Conservation (phyloP, 2,329 filamentous ascomycete genomes). For the Ceratocystis alfenasii region DNA sequence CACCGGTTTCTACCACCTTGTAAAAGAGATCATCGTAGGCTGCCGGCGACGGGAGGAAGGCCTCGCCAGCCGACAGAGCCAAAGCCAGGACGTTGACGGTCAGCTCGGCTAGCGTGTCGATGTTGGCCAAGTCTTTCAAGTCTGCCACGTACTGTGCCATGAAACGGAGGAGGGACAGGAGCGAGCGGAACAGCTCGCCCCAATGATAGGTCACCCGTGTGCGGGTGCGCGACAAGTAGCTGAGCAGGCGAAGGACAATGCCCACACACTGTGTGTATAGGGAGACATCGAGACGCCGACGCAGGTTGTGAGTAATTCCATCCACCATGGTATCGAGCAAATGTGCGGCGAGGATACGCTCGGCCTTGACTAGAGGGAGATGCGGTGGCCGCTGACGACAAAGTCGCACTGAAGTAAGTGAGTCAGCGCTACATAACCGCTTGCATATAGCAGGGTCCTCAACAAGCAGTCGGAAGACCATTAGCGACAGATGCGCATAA, state of each 20-base stretch:
- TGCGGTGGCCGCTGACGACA: conserved; percentile 83
- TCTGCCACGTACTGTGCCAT: conserved; percentile 75
- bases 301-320: conserved; percentile 85
- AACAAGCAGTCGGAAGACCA: conserved; percentile 73
- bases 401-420: conserved; percentile 61
- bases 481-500: conserved; percentile 75
- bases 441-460: conserved; percentile 78
- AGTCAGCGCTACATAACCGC: conserved; percentile 68
- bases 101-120: conserved; percentile 61
- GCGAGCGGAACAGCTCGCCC: conserved; percentile 83
- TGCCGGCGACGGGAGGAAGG: conserved; percentile 74
- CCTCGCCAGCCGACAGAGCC: conserved; percentile 73
- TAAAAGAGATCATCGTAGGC: conserved; percentile 97
- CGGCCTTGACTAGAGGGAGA: conserved; percentile 59
- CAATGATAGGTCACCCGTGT: conserved; percentile 82
- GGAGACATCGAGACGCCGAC: conserved; percentile 63
- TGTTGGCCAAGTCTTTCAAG: conserved; percentile 54
- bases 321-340: conserved; percentile 83
- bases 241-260: conserved; percentile 70
- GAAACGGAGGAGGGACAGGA: conserved; percentile 81
- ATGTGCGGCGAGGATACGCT: conserved; percentile 61
- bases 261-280: conserved; percentile 74
- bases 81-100: conserved; percentile 75
- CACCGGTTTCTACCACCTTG: conserved; percentile 87
- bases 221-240: conserved; percentile 69